Evolutionary conservation across 23 red algal genomes (phyloP), one percentile per base, ranked within the genome.

Genomic region (Gracilaria caudata): DNA sequence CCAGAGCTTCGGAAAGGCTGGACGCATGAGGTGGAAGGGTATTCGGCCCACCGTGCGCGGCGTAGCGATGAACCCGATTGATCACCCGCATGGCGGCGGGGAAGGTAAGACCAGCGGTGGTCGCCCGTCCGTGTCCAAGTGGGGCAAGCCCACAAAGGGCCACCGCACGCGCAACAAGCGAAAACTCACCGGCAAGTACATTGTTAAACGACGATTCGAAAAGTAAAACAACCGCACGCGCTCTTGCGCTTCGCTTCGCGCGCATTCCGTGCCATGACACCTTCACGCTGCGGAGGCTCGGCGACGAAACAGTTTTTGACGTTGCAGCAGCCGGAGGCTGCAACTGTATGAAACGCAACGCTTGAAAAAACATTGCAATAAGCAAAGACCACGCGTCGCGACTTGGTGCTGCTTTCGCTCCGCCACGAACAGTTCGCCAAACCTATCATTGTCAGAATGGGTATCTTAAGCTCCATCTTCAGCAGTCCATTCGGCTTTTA

Each of bases 71-170:
- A 99, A 99, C 73, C 97, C 97, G 14, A 64, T 95, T 24, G 93
- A 95, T 68, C 97, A 99, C 82, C 97, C 97, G 39, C 97, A 99
- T 80, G 97, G 97, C 43, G 96, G 96, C 19, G 96, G 96, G 34
- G 93, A 98, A 81, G 97, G 97, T 26, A 93, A 94, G 34, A 95
- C 92, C 7, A 83, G 71, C 53, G 93, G 93, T 4, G 97, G 97
- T 25, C 86, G 97, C 32, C 97, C 97, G 40, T 90, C 83, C 0
- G 97, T 99, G 44, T 90, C 89, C 1, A 82, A 90, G 59, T 99
- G 93, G 92, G 93, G 97, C 39, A 92, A 81, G 66, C 93, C 87
- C 12, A 99, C 97, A 34, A 99, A 99, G 84, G 89, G 97, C 29
- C 80, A 86, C 71, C 87, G 91, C 32, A 94, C 93, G 14, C 61